Conservation (phyloP, 75 land plant genomes). For the Pseudotsuga menziesii region DNA sequence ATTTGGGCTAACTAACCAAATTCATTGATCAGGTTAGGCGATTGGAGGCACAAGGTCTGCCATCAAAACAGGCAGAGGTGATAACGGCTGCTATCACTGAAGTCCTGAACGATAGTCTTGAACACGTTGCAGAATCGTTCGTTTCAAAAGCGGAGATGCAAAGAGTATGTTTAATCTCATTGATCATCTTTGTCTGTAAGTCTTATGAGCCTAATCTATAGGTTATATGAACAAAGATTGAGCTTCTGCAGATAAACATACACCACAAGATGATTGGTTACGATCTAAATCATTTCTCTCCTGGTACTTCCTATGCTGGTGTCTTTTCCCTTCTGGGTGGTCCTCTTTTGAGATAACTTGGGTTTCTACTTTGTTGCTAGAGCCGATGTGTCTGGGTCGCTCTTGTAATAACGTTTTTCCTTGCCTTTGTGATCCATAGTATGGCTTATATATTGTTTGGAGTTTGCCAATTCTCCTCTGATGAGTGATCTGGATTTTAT, state of each 20-base stretch:
- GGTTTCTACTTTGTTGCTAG: slow-evolving; percentile 1
- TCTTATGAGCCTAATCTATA: not conserved
- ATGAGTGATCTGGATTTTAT: not conserved
- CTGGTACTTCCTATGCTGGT: not conserved
- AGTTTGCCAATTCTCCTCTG: not conserved
- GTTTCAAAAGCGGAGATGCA: slow-evolving; percentile 71
- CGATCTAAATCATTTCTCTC: not conserved
- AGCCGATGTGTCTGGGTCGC: not conserved
- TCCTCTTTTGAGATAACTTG: not conserved
- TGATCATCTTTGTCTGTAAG: not conserved
- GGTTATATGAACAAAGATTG: not conserved
- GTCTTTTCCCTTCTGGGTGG: not conserved
- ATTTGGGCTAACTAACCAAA: not conserved
- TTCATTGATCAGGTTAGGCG: slow-evolving; percentile 47
- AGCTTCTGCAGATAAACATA: not conserved
- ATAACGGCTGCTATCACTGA: slow-evolving; percentile 79
- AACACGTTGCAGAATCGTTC: slow-evolving; percentile 70
- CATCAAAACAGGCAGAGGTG: slow-evolving; percentile 86
- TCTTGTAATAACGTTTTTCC: no score
- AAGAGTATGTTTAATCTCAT: slow-evolving; percentile 38
- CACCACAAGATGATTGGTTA: not conserved
- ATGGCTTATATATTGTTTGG: not conserved
- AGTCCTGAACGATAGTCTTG: slow-evolving; percentile 88
- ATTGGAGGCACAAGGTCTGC: slow-evolving; percentile 76
- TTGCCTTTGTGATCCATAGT: not conserved